Evolutionary conservation across 176 grass and related monocot genomes (phyloP), one percentile per base, ranked within the genome.

Genomic region (Ampelocalamus luodianensis): DNA sequence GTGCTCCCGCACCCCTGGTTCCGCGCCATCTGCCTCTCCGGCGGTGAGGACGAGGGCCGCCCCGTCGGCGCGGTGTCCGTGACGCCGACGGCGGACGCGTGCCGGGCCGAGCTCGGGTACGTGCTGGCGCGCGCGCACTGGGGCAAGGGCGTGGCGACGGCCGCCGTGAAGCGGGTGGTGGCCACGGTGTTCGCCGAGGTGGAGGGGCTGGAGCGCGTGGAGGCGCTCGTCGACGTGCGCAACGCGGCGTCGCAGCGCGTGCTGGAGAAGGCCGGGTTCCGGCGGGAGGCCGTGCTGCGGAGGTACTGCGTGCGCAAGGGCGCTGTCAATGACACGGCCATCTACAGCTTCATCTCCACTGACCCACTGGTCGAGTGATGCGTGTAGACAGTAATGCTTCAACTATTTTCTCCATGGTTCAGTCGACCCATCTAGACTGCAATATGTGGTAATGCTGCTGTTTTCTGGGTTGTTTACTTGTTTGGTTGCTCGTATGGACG

Each of bases 231-330:
- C 45, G 90, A 93, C 51, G 88, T 91, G 20, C 44, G 55, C 11
- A 91, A 97, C 80, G 78, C 18, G 36, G 92, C 81, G 26, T 94
- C 92, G 26, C 95, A 97, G 85, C 92, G 87, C 70, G 92, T 97
- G 79, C 82, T 97, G 67, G 84, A 93, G 95, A 97, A 97, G 85
- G 86, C 75, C 72, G 95, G 95, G 56, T 97, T 97, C 79, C 46
- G n/a, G 42, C 73, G 89, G 65, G 92, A 97, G 63, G 90, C 90
- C 50, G 87, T 97, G 71, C 76, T 97, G 22, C 87, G 90, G 29
- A 88, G 60, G 68, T 88, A 86, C 49, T 8, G 16, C 79, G 44
- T 85, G 56, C 2, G 61, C 37, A 92, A 91, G 77, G 94, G 88
- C 10, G 32, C 0, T 0, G 83, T 84, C 1, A 85, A 17, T 42